Percentiles rank a stretch among this genome's conserved stretches.
Conservation (phyloP, 176 grass and related monocot genomes). For the Musa acuminata region DNA sequence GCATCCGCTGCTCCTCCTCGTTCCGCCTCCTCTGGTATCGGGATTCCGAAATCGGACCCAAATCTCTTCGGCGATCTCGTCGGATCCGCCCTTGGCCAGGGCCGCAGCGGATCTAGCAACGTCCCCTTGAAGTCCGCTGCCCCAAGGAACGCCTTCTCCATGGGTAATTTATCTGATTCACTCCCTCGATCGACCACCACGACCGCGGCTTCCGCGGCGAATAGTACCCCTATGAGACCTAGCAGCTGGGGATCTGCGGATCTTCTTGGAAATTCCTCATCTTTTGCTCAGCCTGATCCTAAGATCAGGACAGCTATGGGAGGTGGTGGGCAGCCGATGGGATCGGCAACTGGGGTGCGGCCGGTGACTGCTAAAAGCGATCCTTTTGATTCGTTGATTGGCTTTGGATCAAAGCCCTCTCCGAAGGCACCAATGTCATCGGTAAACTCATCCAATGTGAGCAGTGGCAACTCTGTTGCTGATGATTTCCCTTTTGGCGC, state of each 20-base stretch:
- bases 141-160: slow-evolving; percentile 43
- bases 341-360: slow-evolving; percentile 30
- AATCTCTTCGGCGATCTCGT: slow-evolving; percentile 89
- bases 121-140: slow-evolving; percentile 65
- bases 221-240: slow-evolving; percentile 22
- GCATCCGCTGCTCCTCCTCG: slow-evolving; percentile 12
- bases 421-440: slow-evolving; percentile 30
- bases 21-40: slow-evolving; percentile 29
- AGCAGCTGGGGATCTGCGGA: slow-evolving; percentile 26
- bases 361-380: slow-evolving; percentile 53
- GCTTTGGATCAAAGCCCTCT: slow-evolving; percentile 43
- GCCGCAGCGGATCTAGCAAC: slow-evolving; percentile 29
- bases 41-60: slow-evolving; percentile 60
- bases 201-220: background rate
- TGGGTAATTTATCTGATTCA: slow-evolving; percentile 61
- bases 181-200: slow-evolving; percentile 50
- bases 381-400: slow-evolving; percentile 72
- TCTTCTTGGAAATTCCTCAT: slow-evolving; percentile 8
- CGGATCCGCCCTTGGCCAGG: slow-evolving; percentile 59
- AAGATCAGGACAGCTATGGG: slow-evolving; percentile 5
- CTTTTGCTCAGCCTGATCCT: slow-evolving; percentile 1
- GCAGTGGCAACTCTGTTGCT: background rate
- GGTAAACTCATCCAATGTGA: slow-evolving; percentile 23
- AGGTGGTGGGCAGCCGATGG: slow-evolving; percentile 33
- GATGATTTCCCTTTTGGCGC: slow-evolving; percentile 41